Evolutionary conservation across 345 rosid species (phyloP).

Genomic region (Camelina hispida): DNA sequence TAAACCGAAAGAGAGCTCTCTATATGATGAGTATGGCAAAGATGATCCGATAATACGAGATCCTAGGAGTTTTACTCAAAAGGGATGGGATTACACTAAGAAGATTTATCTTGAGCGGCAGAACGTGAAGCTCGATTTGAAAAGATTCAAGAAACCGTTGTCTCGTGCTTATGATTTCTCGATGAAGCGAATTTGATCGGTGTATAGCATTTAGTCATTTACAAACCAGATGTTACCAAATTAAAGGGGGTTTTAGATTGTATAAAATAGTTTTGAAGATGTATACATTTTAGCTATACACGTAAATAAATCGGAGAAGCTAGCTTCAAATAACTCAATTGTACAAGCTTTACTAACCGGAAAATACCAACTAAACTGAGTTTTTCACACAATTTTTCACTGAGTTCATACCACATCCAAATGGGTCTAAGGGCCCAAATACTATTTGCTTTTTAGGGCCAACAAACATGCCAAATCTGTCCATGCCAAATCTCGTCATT

Average conservation of each 20-base stretch:
- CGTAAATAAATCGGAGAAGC: no score
- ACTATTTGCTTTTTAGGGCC: neutral
- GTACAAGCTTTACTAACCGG: neutral
- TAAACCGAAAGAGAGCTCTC: constrained; percentile 67
- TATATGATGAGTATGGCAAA: constrained; percentile 56
- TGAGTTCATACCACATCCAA: neutral
- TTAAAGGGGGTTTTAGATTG: constrained; percentile 1
- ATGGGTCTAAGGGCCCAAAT: neutral
- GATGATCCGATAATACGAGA: constrained; percentile 64
- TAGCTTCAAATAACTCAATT: neutral
- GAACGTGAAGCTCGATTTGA: constrained; percentile 56
- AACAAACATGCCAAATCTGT: neutral
- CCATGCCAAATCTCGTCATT: neutral
- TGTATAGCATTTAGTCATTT: neutral
- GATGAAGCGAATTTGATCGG: neutral
- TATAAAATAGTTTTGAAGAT: neutral
- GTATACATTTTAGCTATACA: neutral
- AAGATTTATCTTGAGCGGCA: constrained; percentile 72
- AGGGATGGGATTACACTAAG: constrained; percentile 83
- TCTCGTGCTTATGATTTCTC: constrained; percentile 54
- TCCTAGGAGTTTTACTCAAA: constrained; percentile 56
- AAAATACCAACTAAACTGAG: neutral
- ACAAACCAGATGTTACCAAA: neutral
- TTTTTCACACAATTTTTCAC: neutral
- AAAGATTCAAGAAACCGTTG: constrained; percentile 60